These are phyloP conservation scores for Pleomassaria siparia DNA, from an alignment of 2,329 filamentous ascomycete genomes.

Conservation along the genomic window DNA sequence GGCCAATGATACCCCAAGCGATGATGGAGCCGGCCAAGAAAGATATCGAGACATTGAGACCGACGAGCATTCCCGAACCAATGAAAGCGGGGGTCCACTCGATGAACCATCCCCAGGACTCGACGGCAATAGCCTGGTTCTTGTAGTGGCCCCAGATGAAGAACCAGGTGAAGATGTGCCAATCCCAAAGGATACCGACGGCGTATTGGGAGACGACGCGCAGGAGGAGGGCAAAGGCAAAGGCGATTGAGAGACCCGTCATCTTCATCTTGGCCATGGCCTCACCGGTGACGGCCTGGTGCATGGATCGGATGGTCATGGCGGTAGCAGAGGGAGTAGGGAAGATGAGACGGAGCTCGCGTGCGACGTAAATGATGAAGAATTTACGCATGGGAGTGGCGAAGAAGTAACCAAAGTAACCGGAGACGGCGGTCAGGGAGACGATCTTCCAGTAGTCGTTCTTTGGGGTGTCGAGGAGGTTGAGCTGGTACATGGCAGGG, in stretches of 20 bases:
- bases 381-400: constrained; percentile 66
- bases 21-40: constrained; percentile 59
- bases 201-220: constrained; percentile 62
- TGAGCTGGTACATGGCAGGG: constrained; percentile 61
- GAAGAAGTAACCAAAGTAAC: constrained; percentile 66
- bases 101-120: constrained; percentile 65
- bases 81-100: constrained; percentile 64
- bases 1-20: constrained; percentile 61
- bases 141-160: constrained; percentile 58
- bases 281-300: constrained; percentile 56
- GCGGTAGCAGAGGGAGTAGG: constrained; percentile 62
- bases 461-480: constrained; percentile 53
- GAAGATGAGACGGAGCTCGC: constrained; percentile 62
- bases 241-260: constrained; percentile 56
- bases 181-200: constrained; percentile 62
- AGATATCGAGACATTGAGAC: constrained; percentile 60
- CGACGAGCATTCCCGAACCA: constrained; percentile 60
- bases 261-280: constrained; percentile 59
- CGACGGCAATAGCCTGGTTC: constrained; percentile 54
- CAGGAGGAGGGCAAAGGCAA: constrained; percentile 53
- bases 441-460: constrained; percentile 61
- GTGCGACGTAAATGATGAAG: constrained; percentile 66
- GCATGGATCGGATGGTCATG: constrained; percentile 65
- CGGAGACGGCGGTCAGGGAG: constrained; percentile 62
- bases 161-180: constrained; percentile 58